These are phyloP conservation scores for Paspalum vaginatum DNA, from an alignment of 176 grass and related monocot genomes.

Conservation along the genomic window DNA sequence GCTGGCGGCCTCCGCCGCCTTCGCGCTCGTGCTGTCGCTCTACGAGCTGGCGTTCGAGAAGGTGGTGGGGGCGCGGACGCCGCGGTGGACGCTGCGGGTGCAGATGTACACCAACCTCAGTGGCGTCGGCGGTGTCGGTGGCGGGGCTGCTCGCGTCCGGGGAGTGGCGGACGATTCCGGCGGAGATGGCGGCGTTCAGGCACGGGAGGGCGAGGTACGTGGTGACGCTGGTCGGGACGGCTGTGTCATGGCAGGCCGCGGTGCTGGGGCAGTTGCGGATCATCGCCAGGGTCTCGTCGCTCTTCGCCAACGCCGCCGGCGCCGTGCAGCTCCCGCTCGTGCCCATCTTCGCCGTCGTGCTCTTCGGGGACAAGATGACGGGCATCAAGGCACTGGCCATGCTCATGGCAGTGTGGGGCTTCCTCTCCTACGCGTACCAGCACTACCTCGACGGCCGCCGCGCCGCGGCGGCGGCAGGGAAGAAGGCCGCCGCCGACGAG, in stretches of 20 bases:
- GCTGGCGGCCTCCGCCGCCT: conserved; percentile 53
- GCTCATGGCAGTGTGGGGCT: conserved; percentile 78
- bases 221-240: conserved; percentile 57
- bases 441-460: conserved; percentile 59
- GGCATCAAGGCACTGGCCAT: conserved; percentile 67
- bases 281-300: conserved; percentile 57
- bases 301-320: conserved; percentile 77
- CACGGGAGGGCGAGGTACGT: conserved; percentile 54
- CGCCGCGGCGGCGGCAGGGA: not conserved
- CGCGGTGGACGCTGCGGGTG: conserved; percentile 36
- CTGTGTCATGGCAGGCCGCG: conserved; percentile 59
- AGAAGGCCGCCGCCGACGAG: not conserved
- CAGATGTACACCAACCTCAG: conserved; percentile 43
- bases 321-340: conserved; percentile 59
- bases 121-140: conserved; percentile 42
- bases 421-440: conserved; percentile 77
- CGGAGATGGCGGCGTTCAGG: conserved; percentile 57
- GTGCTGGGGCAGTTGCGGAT: conserved; percentile 47
- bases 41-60: conserved; percentile 58
- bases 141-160: conserved; percentile 53
- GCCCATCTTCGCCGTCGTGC: conserved; percentile 67
- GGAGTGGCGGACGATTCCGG: conserved; percentile 46
- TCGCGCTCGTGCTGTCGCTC: conserved; percentile 70
- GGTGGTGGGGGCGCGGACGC: conserved; percentile 43
- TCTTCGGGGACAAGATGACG: conserved; percentile 76